Conservation (phyloP, 345 rosid genomes). For the Salix udensis region DNA sequence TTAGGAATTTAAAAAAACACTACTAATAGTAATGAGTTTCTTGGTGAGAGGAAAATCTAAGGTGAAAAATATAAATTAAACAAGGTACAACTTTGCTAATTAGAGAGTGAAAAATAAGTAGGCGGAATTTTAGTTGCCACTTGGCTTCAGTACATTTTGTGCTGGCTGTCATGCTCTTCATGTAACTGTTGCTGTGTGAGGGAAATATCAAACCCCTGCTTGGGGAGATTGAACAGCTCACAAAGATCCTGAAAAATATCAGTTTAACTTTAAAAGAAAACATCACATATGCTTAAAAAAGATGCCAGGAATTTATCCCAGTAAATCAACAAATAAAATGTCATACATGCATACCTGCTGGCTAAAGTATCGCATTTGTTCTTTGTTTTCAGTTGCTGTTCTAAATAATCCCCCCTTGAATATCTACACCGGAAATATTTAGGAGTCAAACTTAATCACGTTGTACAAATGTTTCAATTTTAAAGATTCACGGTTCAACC, state of each 20-base stretch:
- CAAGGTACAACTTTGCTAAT: neutral
- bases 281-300: neutral
- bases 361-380: conserved; percentile 91
- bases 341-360: conserved; percentile 55
- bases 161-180: conserved; percentile 78
- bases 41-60: neutral
- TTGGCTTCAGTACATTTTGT: conserved; percentile 50
- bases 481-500: neutral
- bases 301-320: conserved; percentile 1
- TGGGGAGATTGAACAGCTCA: conserved; percentile 86
- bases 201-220: conserved; percentile 81
- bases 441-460: neutral
- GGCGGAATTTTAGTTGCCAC: neutral
- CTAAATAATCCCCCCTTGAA: conserved; percentile 93
- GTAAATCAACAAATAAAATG: conserved; percentile 6
- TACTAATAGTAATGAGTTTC: neutral
- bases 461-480: neutral
- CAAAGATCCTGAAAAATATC: conserved; percentile 63
- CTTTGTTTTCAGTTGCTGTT: conserved; percentile 95
- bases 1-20: neutral
- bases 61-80: neutral
- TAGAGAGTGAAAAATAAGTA: neutral
- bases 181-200: conserved; percentile 82
- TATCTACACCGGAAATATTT: conserved; percentile 40
- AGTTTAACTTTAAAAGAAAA: conserved; percentile 2